Base-by-base conservation (phyloP, 2,329 filamentous ascomycete species). In the Teratosphaeriaceae sp. region DNA sequence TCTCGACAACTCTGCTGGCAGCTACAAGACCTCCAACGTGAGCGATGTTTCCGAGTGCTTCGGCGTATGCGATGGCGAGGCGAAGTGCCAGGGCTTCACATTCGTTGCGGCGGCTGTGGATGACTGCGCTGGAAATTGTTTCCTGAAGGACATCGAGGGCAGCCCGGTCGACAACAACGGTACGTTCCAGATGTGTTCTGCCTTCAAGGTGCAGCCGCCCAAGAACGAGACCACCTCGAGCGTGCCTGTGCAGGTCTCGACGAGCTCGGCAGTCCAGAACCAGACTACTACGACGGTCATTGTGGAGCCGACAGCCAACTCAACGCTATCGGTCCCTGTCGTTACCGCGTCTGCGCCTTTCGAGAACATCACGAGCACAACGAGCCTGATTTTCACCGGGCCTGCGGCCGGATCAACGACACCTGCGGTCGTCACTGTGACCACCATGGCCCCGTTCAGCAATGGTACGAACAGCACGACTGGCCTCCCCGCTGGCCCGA, bases 81-180 rank as follows among this genome's bases (percentile, higher is more conserved):
- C 20, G n/a, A 38, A 18, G 19, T 38, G 35, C n/a, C 19, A 5
- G 22, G 35, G 35, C 35, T 38, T 38, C 35, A 38, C 35, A 3
- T 38, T 15, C n/a, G 35, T 38, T 15, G 11, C 11, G 8, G 22
- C 35, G 22, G 35, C 19, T 12, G 11, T 13, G 3, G 35, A 26
- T n/a, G 35, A 38, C 19, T 23, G 35, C 20, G 11, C 35, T 8
- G 35, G 35, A 7, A 26, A 3, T 26, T 38, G 35, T 18, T 38
- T 23, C 18, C 21, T 38, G 11, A 38, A 38, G 35, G 35, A 23
- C n/a, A 12, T 11, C n/a, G 12, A 38, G 20, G 35, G 35, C 9
- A 16, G 15, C 22, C 24, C 12, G 19, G 24, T 38, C n/a, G 31
- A 34, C 4, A 34, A 34, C 15, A 34, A 34, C 15, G 19, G 20